Percentiles rank a stretch among this genome's conserved stretches.
These are phyloP conservation scores for Botryotinia convoluta DNA, from an alignment of 2,329 filamentous ascomycete genomes.

Conservation along the genomic window DNA sequence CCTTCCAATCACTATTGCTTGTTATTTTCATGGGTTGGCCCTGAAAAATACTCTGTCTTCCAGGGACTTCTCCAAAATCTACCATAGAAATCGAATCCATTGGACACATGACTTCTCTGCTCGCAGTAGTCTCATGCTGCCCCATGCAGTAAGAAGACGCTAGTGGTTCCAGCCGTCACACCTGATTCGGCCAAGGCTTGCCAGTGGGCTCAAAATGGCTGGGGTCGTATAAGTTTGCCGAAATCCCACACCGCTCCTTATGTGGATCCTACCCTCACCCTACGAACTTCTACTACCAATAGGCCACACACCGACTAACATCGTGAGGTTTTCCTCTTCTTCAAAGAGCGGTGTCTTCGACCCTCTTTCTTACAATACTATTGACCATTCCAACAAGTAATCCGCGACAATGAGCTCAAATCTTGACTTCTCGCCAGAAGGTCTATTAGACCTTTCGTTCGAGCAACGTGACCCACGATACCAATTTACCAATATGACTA, in stretches of 20 bases:
- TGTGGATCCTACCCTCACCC: constrained; percentile 26
- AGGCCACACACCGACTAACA: constrained; percentile 36
- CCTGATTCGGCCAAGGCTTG: constrained; percentile 19
- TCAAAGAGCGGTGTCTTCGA: constrained; percentile 39
- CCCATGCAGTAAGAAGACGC: constrained; percentile 20
- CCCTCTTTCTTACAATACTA: constrained; percentile 46
- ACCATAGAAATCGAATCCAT: constrained; percentile 17
- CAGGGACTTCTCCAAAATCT: constrained; percentile 8
- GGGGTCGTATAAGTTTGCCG: constrained; percentile 25
- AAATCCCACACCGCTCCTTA: constrained; percentile 34
- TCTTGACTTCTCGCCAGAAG: constrained; percentile 62
- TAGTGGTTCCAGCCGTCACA: constrained; percentile 19
- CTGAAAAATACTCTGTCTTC: constrained; percentile 12
- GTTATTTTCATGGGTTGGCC: constrained; percentile 9
- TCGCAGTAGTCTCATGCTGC: constrained; percentile 21
- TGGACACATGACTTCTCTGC: constrained; percentile 19
- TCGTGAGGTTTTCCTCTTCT: constrained; percentile 34
- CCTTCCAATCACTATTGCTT: constrained; percentile 11
- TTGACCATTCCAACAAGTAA: constrained; percentile 39
- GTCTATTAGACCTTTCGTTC: constrained; percentile 60
- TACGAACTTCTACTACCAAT: constrained; percentile 29
- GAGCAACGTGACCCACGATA: constrained; percentile 56
- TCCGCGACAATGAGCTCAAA: constrained; percentile 49
- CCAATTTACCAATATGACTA: constrained; percentile 47
- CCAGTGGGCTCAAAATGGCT: constrained; percentile 22